Evolutionary conservation across 306 rosid genomes (phyloP).

Genomic region (Prunus mira): DNA sequence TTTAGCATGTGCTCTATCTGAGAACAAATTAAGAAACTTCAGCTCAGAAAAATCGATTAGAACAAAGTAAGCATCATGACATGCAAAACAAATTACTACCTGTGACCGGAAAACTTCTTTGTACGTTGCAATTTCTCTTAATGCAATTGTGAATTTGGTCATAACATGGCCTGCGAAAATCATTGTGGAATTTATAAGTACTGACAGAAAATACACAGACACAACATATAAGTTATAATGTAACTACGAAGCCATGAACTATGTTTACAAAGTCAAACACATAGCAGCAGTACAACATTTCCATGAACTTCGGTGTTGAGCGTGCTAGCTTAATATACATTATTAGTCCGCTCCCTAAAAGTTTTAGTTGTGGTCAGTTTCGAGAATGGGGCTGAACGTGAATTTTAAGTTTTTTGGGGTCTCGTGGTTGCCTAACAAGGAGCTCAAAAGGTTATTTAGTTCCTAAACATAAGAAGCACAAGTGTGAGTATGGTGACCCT

Average conservation of each 20-base stretch:
- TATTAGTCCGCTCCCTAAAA: not conserved
- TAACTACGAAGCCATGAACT: not conserved
- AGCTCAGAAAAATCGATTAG: constrained; percentile 21
- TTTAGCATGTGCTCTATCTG: constrained; percentile 71
- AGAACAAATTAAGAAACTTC: constrained; percentile 24
- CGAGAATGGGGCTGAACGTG: no score
- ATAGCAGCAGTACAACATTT: constrained; percentile 14
- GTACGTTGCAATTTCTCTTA: constrained; percentile 87
- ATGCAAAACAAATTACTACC: constrained; percentile 33
- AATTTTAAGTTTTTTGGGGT: not conserved
- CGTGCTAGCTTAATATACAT: not conserved
- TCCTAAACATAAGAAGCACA: constrained; percentile 4
- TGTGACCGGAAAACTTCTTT: constrained; percentile 97
- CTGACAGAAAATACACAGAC: constrained; percentile 11
- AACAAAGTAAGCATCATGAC: not conserved
- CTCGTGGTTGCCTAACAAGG: not conserved
- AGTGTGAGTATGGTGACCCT: not conserved
- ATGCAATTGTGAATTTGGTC: constrained; percentile 85
- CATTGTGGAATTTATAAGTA: not conserved
- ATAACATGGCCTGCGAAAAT: constrained; percentile 67
- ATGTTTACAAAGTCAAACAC: not conserved
- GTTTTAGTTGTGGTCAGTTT: no score
- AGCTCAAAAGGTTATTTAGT: not conserved
- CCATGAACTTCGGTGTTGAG: constrained; percentile 6
- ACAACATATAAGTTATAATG: not conserved